Conservation (phyloP, 1,284 basidiomycete genomes). For the Cryptococcus deneoformans region DNA sequence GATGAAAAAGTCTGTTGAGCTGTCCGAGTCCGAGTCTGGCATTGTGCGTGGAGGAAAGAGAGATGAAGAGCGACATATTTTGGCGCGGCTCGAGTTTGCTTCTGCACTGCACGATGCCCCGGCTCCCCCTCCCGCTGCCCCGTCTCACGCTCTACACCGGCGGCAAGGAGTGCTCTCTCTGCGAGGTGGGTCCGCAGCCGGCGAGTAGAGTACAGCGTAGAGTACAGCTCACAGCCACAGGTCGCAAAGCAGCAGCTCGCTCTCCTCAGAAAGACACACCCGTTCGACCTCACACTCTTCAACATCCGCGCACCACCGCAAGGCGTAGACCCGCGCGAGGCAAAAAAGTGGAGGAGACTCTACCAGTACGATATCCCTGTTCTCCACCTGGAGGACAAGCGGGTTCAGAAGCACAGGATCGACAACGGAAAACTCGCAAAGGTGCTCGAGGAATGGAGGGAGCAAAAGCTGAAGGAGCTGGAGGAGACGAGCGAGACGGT, state of each 20-base stretch:
- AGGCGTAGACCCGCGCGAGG: constrained; percentile 28
- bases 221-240: constrained; percentile 10
- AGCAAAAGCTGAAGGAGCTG: constrained; percentile 7
- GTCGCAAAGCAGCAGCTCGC: constrained; percentile 43
- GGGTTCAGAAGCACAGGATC: constrained; percentile 47
- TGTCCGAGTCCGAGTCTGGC: constrained; percentile 19
- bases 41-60: not conserved
- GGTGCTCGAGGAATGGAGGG: constrained; percentile 36
- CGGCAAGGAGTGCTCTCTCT: constrained; percentile 48
- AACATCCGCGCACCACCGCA: constrained; percentile 46
- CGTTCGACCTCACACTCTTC: constrained; percentile 40
- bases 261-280: constrained; percentile 29
- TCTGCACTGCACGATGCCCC: too few relatives aligned
- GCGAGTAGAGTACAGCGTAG: not conserved
- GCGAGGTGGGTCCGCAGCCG: constrained; percentile 34
- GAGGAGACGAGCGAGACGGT: constrained; percentile 1
- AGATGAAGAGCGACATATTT: too few relatives aligned
- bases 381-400: constrained; percentile 40
- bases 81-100: too few relatives aligned
- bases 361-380: constrained; percentile 50
- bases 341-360: constrained; percentile 40
- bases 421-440: constrained; percentile 28
- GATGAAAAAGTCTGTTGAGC: constrained; percentile 33
- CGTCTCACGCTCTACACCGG: constrained; percentile 47
- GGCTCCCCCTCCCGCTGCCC: constrained; percentile 21